Evolutionary conservation across 768 basidiomycete species (phyloP).

Genomic region (Lactifluus rugatus): DNA sequence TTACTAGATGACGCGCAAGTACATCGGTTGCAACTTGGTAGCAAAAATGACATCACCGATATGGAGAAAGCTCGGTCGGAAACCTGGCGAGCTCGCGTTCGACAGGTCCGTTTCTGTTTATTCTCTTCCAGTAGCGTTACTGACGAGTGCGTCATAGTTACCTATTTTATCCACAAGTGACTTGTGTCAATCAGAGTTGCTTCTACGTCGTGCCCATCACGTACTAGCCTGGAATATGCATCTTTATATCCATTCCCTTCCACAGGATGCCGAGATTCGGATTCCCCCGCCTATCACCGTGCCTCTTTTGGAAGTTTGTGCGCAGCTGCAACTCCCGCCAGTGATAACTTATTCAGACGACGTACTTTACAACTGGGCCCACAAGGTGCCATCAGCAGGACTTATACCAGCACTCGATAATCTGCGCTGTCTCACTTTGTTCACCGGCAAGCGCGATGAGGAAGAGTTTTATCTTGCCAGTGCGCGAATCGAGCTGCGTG

Average conservation of each 20-base stretch:
- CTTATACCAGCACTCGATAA: conserved; percentile 43
- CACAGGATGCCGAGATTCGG: conserved; percentile 31
- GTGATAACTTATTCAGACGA: conserved; percentile 86
- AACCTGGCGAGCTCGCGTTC: conserved; percentile 35
- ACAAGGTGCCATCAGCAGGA: conserved; percentile 17
- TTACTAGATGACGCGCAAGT: conserved; percentile 41
- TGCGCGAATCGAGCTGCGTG: conserved; percentile 76
- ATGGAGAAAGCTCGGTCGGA: conserved; percentile 29
- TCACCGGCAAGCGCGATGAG: conserved; percentile 75
- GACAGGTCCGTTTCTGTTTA: conserved; percentile 26
- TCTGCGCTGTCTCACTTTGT: conserved; percentile 54
- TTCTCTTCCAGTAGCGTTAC: background rate
- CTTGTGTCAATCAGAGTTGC: conserved; percentile 33
- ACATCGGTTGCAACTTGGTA: conserved; percentile 46
- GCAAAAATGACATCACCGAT: conserved; percentile 22
- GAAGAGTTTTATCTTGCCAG: conserved; percentile 83
- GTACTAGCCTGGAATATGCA: conserved; percentile 47
- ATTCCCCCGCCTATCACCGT: conserved; percentile 66
- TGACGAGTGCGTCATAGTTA: conserved; percentile 27
- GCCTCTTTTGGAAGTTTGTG: conserved; percentile 64
- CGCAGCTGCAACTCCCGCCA: conserved; percentile 70
- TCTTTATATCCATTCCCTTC: conserved; percentile 43
- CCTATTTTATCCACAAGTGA: conserved; percentile 30
- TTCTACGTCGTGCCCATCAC: conserved; percentile 45
- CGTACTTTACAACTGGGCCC: conserved; percentile 79